Percentiles rank a stretch among this genome's conserved stretches.
phyloP scores from a whole-genome alignment of 768 basidiomycete genomes.

The Infundibulicybe gibba region DNA sequence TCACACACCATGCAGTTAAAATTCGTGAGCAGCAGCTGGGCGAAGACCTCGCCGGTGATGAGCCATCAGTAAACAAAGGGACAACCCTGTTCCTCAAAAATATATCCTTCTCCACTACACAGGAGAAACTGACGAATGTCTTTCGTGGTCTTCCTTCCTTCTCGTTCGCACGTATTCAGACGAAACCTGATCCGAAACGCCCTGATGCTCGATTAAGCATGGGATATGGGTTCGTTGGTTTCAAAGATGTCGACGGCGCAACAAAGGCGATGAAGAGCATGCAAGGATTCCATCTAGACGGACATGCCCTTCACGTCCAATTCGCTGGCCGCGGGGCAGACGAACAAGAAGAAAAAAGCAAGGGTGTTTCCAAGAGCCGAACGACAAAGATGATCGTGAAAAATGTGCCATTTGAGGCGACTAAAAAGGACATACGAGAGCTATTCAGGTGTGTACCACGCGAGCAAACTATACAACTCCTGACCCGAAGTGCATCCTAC shows the following conservation, averaged over 20 bases:
- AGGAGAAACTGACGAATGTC: slow-evolving; percentile 62
- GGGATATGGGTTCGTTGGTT: slow-evolving; percentile 97
- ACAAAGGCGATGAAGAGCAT: slow-evolving; percentile 71
- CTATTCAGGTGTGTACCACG: slow-evolving; percentile 71
- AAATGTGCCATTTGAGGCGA: slow-evolving; percentile 96
- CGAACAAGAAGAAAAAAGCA: slow-evolving; percentile 28
- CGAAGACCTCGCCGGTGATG: slow-evolving; percentile 28
- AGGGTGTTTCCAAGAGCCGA: slow-evolving; percentile 45
- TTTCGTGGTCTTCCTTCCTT: slow-evolving; percentile 79
- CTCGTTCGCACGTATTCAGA: slow-evolving; percentile 86
- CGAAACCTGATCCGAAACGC: slow-evolving; percentile 82
- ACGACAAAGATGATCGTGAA: slow-evolving; percentile 97
- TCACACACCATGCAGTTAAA: slow-evolving; percentile 26
- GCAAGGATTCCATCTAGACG: slow-evolving; percentile 82
- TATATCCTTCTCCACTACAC: slow-evolving; percentile 86
- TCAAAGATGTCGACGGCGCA: slow-evolving; percentile 72
- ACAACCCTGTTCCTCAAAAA: slow-evolving; percentile 95
- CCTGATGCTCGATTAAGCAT: slow-evolving; percentile 72
- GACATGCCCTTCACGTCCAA: slow-evolving; percentile 78
- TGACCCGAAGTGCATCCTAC: slow-evolving; percentile 1
- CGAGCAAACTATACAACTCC: background rate
- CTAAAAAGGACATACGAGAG: slow-evolving; percentile 87
- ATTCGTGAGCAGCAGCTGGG: slow-evolving; percentile 39
- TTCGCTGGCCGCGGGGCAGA: slow-evolving; percentile 84
- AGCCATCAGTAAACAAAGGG: slow-evolving; percentile 52